Base-by-base conservation (phyloP, 768 basidiomycete genomes). In the Termitomyces sp. region DNA sequence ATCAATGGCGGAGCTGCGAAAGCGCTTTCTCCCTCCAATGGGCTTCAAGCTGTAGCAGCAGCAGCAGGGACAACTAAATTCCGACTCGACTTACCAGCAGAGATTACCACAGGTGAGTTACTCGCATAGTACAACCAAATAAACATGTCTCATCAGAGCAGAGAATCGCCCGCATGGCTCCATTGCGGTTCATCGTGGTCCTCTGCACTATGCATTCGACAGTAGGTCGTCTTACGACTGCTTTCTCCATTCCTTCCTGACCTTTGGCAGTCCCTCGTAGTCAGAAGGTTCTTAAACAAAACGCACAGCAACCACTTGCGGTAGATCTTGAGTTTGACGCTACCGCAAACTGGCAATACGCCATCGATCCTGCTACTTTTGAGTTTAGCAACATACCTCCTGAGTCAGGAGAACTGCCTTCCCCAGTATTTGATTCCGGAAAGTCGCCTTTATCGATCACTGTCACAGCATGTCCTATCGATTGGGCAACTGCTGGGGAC, bases 121-220 rank as follows among this genome's bases (percentile, higher is more conserved):
- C 51, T 14, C 22, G 31, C 37, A 43, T 26, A 5, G 31, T 4
- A 22, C 14, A 34, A 7, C 7, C 7, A 20, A 32, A 34, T n/a
- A n/a, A 32, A 14, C 20, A 41, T 3, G 16, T 22, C 20, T 41
- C 7, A 20, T 16, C 5, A 2, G 16, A 46, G 36, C 60, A 82
- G 81, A 84, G 65, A 72, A 63, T 29, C 74, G 82, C 20, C 79
- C 80, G 18, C 76, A 82, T 60, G 75, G 76, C 8, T 80, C 79
- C 8, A 71, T 82, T 49, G 81, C 81, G 9, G 72, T 84, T 16
- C 80, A 83, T 46, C 77, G 81, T 8, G 82, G 81, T 16, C 78
- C 81, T 10, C 64, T 83, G 43, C 74, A 83, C 65, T 83, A 82
- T 63, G 81, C 82, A 5, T 79, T 78, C 59, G 81, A 83, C 66